Conservation (phyloP, 2,329 filamentous ascomycete species). For the Arthrinium phaeospermum region DNA sequence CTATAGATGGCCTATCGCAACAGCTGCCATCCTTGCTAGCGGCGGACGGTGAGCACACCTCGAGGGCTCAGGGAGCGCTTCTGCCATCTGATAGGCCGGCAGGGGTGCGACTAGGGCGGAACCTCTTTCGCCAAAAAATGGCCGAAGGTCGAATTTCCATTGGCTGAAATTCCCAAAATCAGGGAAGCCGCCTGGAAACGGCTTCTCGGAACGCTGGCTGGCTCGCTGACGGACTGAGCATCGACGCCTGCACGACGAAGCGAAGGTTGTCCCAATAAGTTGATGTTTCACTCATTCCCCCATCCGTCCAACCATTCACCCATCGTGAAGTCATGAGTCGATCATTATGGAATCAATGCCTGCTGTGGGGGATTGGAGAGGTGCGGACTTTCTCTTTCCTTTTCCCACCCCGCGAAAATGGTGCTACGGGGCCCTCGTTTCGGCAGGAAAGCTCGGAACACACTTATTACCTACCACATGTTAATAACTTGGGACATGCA, state of each 20-base stretch:
- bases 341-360: constrained; percentile 8
- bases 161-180: constrained; percentile 16
- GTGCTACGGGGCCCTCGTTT: not conserved
- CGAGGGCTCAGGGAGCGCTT: constrained; percentile 20
- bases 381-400: not conserved
- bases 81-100: constrained; percentile 20
- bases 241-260: not conserved
- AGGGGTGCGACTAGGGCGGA: constrained; percentile 2
- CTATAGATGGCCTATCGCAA: constrained; percentile 24
- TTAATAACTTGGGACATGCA: not conserved
- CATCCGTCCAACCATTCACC: not conserved
- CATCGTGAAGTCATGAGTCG: constrained; percentile 11
- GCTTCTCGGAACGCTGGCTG: constrained; percentile 16
- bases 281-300: not conserved
- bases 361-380: not conserved
- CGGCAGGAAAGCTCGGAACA: not conserved
- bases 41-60: constrained; percentile 20
- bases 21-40: constrained; percentile 22
- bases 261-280: constrained; percentile 3
- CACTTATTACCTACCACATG: not conserved
- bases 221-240: not conserved
- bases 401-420: not conserved
- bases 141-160: constrained; percentile 21
- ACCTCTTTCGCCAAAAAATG: constrained; percentile 8
- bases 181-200: constrained; percentile 14